These are phyloP conservation scores for Cupressus sempervirens DNA, from an alignment of 75 land plant species.

Conservation along the genomic window DNA sequence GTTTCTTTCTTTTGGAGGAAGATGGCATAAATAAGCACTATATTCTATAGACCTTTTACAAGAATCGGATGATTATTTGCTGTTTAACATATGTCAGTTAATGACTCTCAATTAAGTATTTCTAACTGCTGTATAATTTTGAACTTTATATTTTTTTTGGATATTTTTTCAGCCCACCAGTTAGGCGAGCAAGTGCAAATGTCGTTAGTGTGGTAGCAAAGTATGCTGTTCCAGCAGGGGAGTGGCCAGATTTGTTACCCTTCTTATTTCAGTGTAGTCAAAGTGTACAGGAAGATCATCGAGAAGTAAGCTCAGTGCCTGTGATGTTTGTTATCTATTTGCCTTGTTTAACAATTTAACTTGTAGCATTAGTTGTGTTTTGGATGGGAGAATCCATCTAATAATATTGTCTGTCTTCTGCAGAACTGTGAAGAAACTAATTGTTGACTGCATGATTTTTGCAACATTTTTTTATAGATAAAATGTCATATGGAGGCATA, in stretches of 20 bases:
- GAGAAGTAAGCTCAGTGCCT: conserved; percentile 61
- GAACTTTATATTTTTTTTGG: not conserved
- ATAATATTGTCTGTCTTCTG: not conserved
- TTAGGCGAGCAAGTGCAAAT: conserved; percentile 92
- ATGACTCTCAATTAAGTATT: not conserved
- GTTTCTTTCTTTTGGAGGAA: not conserved
- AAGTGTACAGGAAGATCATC: conserved; percentile 92
- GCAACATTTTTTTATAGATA: not conserved
- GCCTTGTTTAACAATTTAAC: not conserved
- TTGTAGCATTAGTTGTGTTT: conserved; percentile 6
- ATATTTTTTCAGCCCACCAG: conserved; percentile 59
- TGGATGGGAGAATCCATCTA: not conserved
- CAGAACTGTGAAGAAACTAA: not conserved
- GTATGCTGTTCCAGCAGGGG: conserved; percentile 94
- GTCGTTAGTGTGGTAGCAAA: conserved; percentile 94
- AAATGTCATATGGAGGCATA: too few species aligned
- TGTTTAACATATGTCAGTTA: not conserved
- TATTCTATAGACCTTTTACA: not conserved
- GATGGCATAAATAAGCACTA: not conserved
- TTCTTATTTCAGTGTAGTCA: conserved; percentile 95
- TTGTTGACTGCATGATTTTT: not conserved
- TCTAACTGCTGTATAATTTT: not conserved
- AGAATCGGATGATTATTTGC: not conserved
- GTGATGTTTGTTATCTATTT: not conserved
- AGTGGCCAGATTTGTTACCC: conserved; percentile 94